phyloP scores from a whole-genome alignment of 192 early-diverging fungal genomes.

The Umbelopsis isabellina region DNA sequence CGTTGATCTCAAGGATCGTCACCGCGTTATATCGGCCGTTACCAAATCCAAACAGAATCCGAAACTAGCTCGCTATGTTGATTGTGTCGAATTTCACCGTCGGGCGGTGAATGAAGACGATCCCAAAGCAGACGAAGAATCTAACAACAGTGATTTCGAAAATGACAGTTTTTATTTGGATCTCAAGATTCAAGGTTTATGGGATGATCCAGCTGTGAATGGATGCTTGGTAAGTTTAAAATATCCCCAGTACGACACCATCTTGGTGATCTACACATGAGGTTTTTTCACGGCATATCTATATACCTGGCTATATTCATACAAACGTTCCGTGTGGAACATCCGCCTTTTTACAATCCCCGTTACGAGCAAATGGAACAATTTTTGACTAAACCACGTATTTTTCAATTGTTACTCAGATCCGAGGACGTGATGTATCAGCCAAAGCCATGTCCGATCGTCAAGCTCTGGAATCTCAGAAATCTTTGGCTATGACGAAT shows the following conservation, averaged over 20 bases:
- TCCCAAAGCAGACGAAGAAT: not conserved
- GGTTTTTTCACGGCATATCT: no score
- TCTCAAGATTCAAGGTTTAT: constrained; percentile 19
- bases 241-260: no score
- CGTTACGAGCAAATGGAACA: no score
- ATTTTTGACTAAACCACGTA: no score
- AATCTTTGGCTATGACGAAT: constrained; percentile 18
- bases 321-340: no score
- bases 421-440: constrained; percentile 13
- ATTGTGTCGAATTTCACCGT: constrained; percentile 15
- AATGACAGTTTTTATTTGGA: constrained; percentile 7
- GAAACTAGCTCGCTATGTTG: not conserved
- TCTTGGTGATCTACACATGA: no score
- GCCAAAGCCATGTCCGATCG: not conserved
- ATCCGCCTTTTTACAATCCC: no score
- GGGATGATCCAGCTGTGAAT: constrained; percentile 19
- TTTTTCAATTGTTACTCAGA: not conserved
- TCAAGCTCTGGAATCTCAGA: constrained; percentile 12
- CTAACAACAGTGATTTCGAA: not conserved
- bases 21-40: not conserved
- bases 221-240: constrained; percentile 23
- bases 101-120: not conserved
- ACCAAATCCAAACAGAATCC: constrained; percentile 17
- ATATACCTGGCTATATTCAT: no score
- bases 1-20: constrained; percentile 13